A percentile compares a stretch with the other conserved stretches of the same genome.
These are phyloP conservation scores for Leccinum subgranulosum DNA, from an alignment of 768 basidiomycete species.

Conservation along the genomic window DNA sequence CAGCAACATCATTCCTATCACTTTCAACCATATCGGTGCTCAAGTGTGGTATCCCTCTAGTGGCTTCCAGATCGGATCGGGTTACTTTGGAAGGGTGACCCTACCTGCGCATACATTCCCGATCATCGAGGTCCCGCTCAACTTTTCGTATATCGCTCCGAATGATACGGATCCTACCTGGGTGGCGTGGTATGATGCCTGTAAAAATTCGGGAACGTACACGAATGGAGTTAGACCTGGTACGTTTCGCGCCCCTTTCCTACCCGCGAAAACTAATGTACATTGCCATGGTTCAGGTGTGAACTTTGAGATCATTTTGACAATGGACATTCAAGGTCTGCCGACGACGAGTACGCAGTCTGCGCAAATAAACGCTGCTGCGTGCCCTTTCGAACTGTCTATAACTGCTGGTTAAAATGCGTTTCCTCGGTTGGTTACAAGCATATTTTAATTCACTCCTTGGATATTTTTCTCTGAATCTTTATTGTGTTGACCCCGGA, in stretches of 20 bases:
- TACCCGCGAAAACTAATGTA: background rate
- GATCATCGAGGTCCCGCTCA: slow-evolving; percentile 69
- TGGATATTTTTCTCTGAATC: slow-evolving; percentile 14
- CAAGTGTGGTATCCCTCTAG: slow-evolving; percentile 69
- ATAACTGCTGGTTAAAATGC: slow-evolving; percentile 43
- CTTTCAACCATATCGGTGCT: slow-evolving; percentile 65
- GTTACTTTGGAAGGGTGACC: slow-evolving; percentile 54
- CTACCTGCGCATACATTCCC: slow-evolving; percentile 67
- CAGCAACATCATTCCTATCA: slow-evolving; percentile 73
- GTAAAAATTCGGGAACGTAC: slow-evolving; percentile 56
- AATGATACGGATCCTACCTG: slow-evolving; percentile 86
- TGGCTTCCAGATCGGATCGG: slow-evolving; percentile 59
- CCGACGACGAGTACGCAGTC: slow-evolving; percentile 49
- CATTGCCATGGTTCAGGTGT: slow-evolving; percentile 34
- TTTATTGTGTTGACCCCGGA: slow-evolving; percentile 3
- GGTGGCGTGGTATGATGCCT: slow-evolving; percentile 74
- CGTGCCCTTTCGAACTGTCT: slow-evolving; percentile 69
- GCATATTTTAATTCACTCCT: background rate
- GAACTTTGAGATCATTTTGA: slow-evolving; percentile 60
- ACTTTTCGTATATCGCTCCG: slow-evolving; percentile 76
- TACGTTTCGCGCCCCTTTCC: slow-evolving; percentile 36
- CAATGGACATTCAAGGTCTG: slow-evolving; percentile 71
- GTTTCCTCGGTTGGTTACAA: background rate
- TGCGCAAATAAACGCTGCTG: slow-evolving; percentile 54
- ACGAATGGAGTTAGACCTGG: slow-evolving; percentile 52